Conservation (phyloP, 2,329 filamentous ascomycete species). For the Tolypocladium inflatum region DNA sequence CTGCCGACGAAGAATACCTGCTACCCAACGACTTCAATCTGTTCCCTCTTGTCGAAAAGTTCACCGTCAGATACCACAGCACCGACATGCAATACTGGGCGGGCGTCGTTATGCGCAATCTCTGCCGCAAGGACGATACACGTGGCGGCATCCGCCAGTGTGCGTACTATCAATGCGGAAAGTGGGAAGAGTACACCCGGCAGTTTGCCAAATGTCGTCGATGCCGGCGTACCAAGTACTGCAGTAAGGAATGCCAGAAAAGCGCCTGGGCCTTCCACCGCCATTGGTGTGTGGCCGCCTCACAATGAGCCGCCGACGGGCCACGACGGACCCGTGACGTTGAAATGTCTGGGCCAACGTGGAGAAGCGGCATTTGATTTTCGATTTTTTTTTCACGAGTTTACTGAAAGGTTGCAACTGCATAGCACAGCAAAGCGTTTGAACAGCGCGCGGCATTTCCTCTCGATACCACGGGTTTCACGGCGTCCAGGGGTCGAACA, state of each 20-base stretch:
- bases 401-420: conserved; percentile 21
- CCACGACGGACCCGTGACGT: background rate
- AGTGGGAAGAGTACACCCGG: conserved; percentile 93
- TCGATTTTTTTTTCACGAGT: conserved; percentile 17
- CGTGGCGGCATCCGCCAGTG: conserved; percentile 92
- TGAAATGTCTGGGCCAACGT: background rate
- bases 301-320: conserved; percentile 28
- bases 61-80: conserved; percentile 89
- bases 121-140: conserved; percentile 95
- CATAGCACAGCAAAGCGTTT: conserved; percentile 33
- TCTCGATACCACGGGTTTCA: conserved; percentile 34
- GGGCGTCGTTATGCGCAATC: conserved; percentile 95
- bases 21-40: conserved; percentile 95
- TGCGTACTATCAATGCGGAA: conserved; percentile 95
- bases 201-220: conserved; percentile 97
- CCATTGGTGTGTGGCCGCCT: conserved; percentile 87
- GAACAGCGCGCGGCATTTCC: conserved; percentile 30
- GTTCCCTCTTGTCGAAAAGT: conserved; percentile 96
- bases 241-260: conserved; percentile 99
- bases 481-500: conserved; percentile 14
- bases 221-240: conserved; percentile 95
- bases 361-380: background rate
- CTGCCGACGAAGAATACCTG: conserved; percentile 77
- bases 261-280: conserved; percentile 97
- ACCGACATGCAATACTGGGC: conserved; percentile 99